Conservation (phyloP, 2,329 filamentous ascomycete species). For the Lomentospora prolificans region DNA sequence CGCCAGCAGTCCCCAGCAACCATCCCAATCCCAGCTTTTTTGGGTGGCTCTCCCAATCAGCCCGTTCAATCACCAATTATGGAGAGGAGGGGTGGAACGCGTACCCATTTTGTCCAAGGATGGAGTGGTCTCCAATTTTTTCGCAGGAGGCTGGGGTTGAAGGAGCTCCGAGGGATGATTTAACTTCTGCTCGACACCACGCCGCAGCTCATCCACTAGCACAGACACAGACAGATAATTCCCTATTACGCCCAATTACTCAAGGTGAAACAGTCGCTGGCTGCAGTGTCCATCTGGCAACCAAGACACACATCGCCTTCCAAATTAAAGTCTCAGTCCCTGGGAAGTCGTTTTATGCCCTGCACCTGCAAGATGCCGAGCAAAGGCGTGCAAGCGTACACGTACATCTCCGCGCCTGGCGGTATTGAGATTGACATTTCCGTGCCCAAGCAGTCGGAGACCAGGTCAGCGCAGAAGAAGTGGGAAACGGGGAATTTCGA, state of each 20-base stretch:
- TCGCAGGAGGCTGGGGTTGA: background rate
- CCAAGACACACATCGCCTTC: no score
- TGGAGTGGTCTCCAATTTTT: background rate
- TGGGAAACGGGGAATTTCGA: constrained; percentile 32
- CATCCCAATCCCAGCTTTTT: no score
- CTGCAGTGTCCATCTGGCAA: background rate
- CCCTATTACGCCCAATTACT: no score
- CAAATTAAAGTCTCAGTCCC: background rate
- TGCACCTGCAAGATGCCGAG: constrained; percentile 24
- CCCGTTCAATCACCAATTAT: background rate
- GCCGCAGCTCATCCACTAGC: background rate
- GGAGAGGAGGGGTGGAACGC: background rate
- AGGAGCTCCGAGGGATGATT: background rate
- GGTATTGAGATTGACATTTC: constrained; percentile 30
- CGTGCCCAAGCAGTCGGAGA: constrained; percentile 28
- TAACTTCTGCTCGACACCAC: background rate
- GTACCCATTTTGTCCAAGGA: no score
- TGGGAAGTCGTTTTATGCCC: background rate
- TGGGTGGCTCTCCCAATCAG: no score
- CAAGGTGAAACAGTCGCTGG: no score
- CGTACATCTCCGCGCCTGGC: constrained; percentile 27
- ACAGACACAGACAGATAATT: background rate
- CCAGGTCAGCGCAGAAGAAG: constrained; percentile 20
- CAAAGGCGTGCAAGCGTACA: constrained; percentile 28
- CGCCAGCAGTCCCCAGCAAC: no score